Conservation (phyloP, 805 yeast genomes). For the Lachancea meyersii region DNA sequence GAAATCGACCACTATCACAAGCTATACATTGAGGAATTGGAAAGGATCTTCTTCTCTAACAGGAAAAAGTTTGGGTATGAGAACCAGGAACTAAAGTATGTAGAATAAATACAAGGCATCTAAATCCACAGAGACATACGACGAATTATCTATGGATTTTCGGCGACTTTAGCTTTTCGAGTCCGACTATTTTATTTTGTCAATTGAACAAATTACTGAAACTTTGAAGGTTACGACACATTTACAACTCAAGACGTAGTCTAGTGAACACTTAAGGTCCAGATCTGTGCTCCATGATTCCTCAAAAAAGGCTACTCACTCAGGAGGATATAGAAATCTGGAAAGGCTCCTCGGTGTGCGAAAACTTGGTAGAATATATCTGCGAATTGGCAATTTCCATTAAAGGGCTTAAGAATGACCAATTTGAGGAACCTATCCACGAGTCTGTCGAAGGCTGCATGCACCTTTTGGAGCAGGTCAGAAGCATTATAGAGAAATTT, state of each 20-base stretch:
- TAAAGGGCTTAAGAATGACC: conserved; percentile 50
- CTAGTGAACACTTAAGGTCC: too few relatives aligned
- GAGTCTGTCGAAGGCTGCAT: conserved; percentile 32
- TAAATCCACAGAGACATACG: not conserved
- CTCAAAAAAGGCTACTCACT: conserved; percentile 46
- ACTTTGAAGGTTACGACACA: too few relatives aligned
- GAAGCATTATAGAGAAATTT: conserved; percentile 40
- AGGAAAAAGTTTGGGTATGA: conserved; percentile 43
- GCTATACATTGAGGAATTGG: conserved; percentile 58
- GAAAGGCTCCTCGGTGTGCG: conserved; percentile 45
- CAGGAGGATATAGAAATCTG: conserved; percentile 59
- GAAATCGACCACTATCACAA: conserved; percentile 66
- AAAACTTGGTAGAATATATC: conserved; percentile 49
- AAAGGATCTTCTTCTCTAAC: conserved; percentile 58
- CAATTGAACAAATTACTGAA: too few relatives aligned
- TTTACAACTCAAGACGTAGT: too few relatives aligned
- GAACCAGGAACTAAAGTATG: conserved; percentile 24
- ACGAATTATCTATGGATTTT: not conserved
- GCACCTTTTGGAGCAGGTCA: conserved; percentile 42
- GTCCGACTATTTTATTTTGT: too few relatives aligned
- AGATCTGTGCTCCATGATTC: conserved; percentile 14
- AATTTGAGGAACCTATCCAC: conserved; percentile 37
- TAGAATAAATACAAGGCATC: conserved; percentile 13
- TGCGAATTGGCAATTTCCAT: conserved; percentile 56
- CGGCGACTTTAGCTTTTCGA: too few relatives aligned